Evolutionary conservation across 306 rosid genomes (phyloP).

Genomic region (Sphenostylis stenocarpa): DNA sequence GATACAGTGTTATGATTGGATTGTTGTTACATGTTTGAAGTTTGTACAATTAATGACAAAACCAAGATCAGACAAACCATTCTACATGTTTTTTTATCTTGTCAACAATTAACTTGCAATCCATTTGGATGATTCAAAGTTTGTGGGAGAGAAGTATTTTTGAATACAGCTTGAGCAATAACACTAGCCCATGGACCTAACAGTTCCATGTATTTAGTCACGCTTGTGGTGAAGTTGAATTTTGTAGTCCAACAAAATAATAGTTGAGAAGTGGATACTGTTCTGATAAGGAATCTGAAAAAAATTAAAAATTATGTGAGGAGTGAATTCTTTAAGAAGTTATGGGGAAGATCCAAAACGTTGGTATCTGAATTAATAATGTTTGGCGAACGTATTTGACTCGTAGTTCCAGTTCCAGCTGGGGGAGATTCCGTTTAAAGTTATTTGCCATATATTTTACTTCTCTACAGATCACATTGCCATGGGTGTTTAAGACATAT

Average conservation of each 20-base stretch:
- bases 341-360: background rate
- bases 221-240: background rate
- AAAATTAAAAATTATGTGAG: background rate
- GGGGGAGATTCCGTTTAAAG: constrained; percentile 16
- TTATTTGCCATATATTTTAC: background rate
- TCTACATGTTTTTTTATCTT: no score
- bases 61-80: no score
- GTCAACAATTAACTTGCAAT: no score
- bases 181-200: background rate
- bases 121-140: background rate
- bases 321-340: background rate
- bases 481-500: no score
- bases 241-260: background rate
- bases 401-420: constrained; percentile 33
- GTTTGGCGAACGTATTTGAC: background rate
- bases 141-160: background rate
- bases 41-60: no score
- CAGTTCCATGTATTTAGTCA: constrained; percentile 18
- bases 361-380: background rate
- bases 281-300: constrained; percentile 30
- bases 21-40: no score
- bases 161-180: no score
- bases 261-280: background rate
- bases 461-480: background rate
- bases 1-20: no score